These are phyloP conservation scores for Sporothrix variecibatus DNA, from an alignment of 2,329 filamentous ascomycete genomes.

Conservation along the genomic window DNA sequence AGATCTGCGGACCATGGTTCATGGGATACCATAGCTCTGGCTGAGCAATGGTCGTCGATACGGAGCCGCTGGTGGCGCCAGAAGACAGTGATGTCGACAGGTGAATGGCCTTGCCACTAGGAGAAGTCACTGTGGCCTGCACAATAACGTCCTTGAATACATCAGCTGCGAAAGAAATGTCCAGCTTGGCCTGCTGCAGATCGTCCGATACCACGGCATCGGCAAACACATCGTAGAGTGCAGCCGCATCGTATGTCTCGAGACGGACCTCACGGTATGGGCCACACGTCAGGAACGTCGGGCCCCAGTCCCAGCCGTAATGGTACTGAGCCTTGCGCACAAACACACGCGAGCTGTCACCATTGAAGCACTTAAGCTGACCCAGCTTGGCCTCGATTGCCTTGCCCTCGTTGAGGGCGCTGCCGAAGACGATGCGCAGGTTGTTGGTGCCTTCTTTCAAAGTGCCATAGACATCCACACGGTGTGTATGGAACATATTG, in stretches of 20 bases:
- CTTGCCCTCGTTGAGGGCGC: constrained; percentile 64
- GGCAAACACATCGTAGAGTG: constrained; percentile 66
- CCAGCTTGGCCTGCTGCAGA: constrained; percentile 68
- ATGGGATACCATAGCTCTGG: constrained; percentile 26
- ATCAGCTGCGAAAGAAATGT: constrained; percentile 60
- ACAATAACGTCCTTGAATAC: not conserved
- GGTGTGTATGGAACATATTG: constrained; percentile 77
- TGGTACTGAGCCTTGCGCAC: constrained; percentile 70
- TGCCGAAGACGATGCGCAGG: constrained; percentile 65
- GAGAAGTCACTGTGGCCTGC: not conserved
- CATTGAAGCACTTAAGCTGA: constrained; percentile 67
- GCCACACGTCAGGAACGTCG: constrained; percentile 65
- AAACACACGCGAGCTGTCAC: constrained; percentile 60
- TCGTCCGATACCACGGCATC: constrained; percentile 85
- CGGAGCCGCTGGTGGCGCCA: not conserved
- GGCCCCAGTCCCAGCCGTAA: constrained; percentile 77
- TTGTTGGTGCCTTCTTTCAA: constrained; percentile 58
- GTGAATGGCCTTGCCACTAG: not conserved
- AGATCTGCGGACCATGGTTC: constrained; percentile 22
- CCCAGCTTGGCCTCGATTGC: constrained; percentile 61
- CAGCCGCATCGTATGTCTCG: constrained; percentile 65
- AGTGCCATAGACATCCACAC: constrained; percentile 61
- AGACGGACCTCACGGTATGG: constrained; percentile 74
- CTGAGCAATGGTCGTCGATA: constrained; percentile 76
- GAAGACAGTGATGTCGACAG: not conserved